Conservation (phyloP, 2,329 filamentous ascomycete species). For the Elsinoe batatas region DNA sequence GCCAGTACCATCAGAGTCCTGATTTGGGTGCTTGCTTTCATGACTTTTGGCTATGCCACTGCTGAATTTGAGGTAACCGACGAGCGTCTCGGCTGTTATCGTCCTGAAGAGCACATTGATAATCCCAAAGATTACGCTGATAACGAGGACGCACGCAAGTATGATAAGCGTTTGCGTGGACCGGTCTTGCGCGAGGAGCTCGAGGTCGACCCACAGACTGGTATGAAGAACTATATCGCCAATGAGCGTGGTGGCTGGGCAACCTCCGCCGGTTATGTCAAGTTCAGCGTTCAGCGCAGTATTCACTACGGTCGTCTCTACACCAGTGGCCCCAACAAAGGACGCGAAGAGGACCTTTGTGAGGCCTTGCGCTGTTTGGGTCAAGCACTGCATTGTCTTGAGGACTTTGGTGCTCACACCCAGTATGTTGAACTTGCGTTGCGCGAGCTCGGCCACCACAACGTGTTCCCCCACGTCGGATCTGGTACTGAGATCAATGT, state of each 20-base stretch:
- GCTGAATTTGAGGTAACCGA: slow-evolving; percentile 77
- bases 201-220: slow-evolving; percentile 55
- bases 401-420: slow-evolving; percentile 88
- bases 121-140: slow-evolving; percentile 77
- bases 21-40: slow-evolving; percentile 79
- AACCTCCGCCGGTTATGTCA: slow-evolving; percentile 69
- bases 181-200: slow-evolving; percentile 63
- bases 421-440: slow-evolving; percentile 86
- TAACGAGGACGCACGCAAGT: slow-evolving; percentile 73
- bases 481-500: slow-evolving; percentile 61
- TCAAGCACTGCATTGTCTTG: slow-evolving; percentile 80
- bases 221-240: slow-evolving; percentile 82
- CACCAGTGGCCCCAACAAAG: slow-evolving; percentile 41
- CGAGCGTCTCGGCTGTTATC: slow-evolving; percentile 69
- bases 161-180: slow-evolving; percentile 69
- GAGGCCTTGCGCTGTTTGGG: slow-evolving; percentile 80
- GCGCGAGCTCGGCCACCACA: slow-evolving; percentile 71
- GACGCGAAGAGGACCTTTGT: slow-evolving; percentile 67
- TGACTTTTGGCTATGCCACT: slow-evolving; percentile 76
- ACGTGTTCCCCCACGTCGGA: slow-evolving; percentile 82
- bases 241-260: slow-evolving; percentile 70
- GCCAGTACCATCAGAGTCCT: slow-evolving; percentile 84
- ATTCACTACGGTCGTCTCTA: slow-evolving; percentile 76
- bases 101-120: slow-evolving; percentile 76
- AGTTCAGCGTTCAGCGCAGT: slow-evolving; percentile 59